These are phyloP conservation scores for Leptographium wingfieldii DNA, from an alignment of 2,329 filamentous ascomycete genomes.

Conservation along the genomic window DNA sequence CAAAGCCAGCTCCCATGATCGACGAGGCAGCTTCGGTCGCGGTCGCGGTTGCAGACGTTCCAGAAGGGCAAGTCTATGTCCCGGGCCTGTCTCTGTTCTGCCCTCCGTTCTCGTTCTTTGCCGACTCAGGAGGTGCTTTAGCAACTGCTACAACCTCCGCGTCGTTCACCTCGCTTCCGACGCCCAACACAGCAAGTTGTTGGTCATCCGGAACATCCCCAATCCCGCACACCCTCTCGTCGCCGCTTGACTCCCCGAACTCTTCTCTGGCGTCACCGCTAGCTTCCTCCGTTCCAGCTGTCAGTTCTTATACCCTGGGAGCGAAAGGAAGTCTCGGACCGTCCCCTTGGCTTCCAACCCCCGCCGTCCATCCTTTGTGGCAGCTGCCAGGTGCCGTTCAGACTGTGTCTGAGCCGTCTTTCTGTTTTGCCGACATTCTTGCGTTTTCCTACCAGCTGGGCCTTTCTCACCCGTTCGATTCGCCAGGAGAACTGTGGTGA, in stretches of 20 bases:
- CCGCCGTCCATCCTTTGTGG: neutral
- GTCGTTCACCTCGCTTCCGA: conserved; percentile 5
- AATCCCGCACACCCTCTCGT: neutral
- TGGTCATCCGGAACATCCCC: conserved; percentile 1
- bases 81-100: conserved; percentile 1
- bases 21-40: neutral
- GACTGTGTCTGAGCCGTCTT: neutral
- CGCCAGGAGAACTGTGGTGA: neutral
- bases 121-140: neutral
- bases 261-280: neutral
- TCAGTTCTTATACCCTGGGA: neutral
- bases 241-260: conserved; percentile 4
- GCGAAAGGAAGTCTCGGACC: neutral
- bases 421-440: neutral
- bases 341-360: neutral
- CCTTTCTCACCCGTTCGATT: neutral
- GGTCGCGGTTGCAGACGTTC: neutral
- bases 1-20: neutral
- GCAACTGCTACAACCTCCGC: conserved; percentile 5
- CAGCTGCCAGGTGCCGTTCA: neutral
- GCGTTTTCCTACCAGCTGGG: neutral
- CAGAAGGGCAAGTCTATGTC: neutral
- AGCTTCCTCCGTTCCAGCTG: neutral
- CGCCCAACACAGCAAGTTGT: conserved; percentile 6
- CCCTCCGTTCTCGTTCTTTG: conserved; percentile 1